These are phyloP conservation scores for Microdochium nivale DNA, from an alignment of 2,329 filamentous ascomycete species.

Conservation along the genomic window DNA sequence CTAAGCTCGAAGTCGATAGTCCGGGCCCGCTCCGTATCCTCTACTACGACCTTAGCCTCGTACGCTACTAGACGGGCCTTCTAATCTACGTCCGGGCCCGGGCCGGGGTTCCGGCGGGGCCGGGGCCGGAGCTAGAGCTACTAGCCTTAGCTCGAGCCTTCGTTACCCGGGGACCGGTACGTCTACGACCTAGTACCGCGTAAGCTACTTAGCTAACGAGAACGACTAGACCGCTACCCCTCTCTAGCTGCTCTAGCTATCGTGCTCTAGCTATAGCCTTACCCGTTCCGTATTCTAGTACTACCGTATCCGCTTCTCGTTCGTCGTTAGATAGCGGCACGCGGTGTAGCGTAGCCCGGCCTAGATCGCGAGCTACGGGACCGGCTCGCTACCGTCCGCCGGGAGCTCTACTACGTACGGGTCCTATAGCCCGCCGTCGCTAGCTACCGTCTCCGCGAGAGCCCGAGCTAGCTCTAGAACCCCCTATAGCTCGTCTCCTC, in stretches of 20 bases:
- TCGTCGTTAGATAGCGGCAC: background rate
- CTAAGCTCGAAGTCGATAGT: background rate
- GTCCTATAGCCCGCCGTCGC: background rate
- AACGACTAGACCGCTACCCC: background rate
- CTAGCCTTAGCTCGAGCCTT: background rate
- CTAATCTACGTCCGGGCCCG: too few relatives aligned
- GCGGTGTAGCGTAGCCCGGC: background rate
- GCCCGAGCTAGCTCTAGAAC: background rate
- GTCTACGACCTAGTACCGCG: background rate
- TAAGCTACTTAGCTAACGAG: background rate
- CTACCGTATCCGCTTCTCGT: background rate
- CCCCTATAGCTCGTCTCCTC: background rate
- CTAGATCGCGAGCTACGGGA: background rate
- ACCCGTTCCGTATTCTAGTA: background rate
- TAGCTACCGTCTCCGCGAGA: background rate
- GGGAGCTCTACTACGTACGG: background rate
- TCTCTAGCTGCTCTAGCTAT: background rate
- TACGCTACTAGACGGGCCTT: background rate
- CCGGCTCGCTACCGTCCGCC: background rate
- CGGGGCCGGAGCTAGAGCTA: too few relatives aligned
- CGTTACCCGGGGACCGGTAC: background rate
- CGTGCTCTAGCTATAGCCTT: background rate
- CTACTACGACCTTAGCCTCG: background rate
- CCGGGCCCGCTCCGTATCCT: background rate
- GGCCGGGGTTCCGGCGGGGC: background rate